phyloP scores from a whole-genome alignment of 192 early-diverging fungal genomes.

The Dissophora ornata region DNA sequence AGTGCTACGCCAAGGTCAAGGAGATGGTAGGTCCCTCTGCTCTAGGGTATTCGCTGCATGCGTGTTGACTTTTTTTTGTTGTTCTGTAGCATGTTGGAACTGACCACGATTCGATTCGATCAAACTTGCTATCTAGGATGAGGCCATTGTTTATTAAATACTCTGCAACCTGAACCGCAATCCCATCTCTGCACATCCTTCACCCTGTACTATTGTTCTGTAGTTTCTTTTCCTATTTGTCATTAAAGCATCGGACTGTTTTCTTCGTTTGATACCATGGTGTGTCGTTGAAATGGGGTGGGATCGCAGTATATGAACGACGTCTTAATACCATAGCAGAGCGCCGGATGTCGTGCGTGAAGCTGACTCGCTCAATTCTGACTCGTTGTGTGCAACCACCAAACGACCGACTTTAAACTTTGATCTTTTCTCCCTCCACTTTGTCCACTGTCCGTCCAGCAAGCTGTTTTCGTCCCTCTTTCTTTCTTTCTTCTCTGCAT shows the following conservation, averaged over 20 bases:
- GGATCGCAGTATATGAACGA: too few species aligned
- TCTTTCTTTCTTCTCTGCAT: not conserved
- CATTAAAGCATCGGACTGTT: conserved; percentile 12
- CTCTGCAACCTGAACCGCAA: too few species aligned
- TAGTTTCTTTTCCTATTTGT: not conserved
- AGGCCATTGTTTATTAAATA: conserved; percentile 36
- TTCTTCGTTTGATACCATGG: not conserved
- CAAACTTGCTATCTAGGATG: too few species aligned
- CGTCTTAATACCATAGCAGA: too few species aligned
- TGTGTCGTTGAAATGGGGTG: too few species aligned
- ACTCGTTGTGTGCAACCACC: too few species aligned
- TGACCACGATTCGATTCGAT: not conserved
- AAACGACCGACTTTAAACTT: too few species aligned
- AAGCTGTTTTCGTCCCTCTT: too few species aligned
- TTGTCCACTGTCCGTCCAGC: not conserved
- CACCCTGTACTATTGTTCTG: conserved; percentile 19
- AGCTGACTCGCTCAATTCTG: too few species aligned
- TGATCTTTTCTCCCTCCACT: not conserved
- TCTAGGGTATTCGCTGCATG: not conserved
- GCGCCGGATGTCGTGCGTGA: too few species aligned
- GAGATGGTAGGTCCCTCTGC: conserved; percentile 67
- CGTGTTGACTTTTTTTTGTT: not conserved
- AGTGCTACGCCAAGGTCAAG: conserved; percentile 82
- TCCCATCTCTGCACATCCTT: too few species aligned
- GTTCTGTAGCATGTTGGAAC: not conserved